Conservation (phyloP, 345 rosid species). For the Eucalyptus marginata region DNA sequence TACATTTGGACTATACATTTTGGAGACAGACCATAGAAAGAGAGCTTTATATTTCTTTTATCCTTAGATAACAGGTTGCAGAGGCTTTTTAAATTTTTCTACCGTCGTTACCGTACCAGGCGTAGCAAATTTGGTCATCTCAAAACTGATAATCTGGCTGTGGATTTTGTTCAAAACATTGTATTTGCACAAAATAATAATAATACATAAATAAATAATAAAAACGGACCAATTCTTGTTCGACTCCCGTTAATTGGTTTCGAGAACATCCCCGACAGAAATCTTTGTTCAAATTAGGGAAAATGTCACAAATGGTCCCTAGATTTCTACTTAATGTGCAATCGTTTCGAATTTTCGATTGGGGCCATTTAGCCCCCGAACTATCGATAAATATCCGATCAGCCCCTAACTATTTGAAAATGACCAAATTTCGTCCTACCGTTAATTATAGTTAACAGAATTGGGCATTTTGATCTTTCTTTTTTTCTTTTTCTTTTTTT, state of each 20-base stretch:
- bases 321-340: too few species aligned
- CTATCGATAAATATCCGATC: too few species aligned
- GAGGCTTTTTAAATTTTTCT: not conserved
- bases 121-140: not conserved
- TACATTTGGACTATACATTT: not conserved
- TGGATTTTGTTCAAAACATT: not conserved
- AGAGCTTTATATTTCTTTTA: not conserved
- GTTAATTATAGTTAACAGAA: too few species aligned
- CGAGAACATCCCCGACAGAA: not conserved
- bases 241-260: not conserved
- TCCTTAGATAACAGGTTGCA: not conserved
- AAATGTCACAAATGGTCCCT: too few species aligned
- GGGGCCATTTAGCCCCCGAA: too few species aligned
- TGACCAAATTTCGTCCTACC: too few species aligned
- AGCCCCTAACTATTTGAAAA: too few species aligned
- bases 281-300: too few species aligned
- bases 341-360: too few species aligned
- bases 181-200: not conserved
- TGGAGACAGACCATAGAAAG: not conserved
- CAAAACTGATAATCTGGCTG: not conserved
- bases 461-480: too few species aligned
- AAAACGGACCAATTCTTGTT: not conserved
- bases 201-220: fast-evolving
- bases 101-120: not conserved
- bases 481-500: too few species aligned